Evolutionary conservation across 2,329 filamentous ascomycete species (phyloP), one percentile per base, ranked within the genome.

Genomic region (Ceratocystis colombiana): DNA sequence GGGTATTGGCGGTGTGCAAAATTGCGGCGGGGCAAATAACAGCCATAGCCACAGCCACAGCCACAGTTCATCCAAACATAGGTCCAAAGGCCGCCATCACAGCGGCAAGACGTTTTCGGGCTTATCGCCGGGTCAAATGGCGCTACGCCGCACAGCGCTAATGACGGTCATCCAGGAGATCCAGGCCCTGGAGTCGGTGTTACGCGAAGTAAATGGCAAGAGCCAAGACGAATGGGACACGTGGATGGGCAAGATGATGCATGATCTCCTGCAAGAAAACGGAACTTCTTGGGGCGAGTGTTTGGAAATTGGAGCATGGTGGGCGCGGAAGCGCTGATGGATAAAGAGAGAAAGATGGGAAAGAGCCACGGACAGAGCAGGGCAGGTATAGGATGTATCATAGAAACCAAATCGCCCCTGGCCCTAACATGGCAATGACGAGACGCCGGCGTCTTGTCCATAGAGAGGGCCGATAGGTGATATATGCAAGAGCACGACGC

Each of bases 171-270:
- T 95, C 64, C 88, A 92, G 73, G 83, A 90, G 80, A 89, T 96
- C 65, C 89, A 94, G 73, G 88, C 87, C 69, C 78, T 96, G 71
- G 92, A 96, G 75, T 89, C 90, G 4, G 77, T 94, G 67, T 77
- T 96, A 70, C 84, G 88, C 71, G 88, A 96, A 71, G 84, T 85
- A 59, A 95, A 88, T 72, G 88, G 88, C 15, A 96, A 96, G 79
- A 90, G 88, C 71, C 85, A 89, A 72, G 90, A 96, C 71, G 92
- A 96, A 76, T 96, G 91, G 91, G 89, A 95, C 74, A 80, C 85
- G 53, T 96, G 92, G 92, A 85, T 89, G 77, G 85, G 87, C 50
- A 89, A 87, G 75, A 89, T 96, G 88, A 93, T 90, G 82, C 83
- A 84, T 61, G 88, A 94, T 75, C 76, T 96, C 72, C 81, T 96